Evolutionary conservation across 495 filamentous ascomycete genomes (phyloP).

Genomic region (Umbilicaria muhlenbergii): DNA sequence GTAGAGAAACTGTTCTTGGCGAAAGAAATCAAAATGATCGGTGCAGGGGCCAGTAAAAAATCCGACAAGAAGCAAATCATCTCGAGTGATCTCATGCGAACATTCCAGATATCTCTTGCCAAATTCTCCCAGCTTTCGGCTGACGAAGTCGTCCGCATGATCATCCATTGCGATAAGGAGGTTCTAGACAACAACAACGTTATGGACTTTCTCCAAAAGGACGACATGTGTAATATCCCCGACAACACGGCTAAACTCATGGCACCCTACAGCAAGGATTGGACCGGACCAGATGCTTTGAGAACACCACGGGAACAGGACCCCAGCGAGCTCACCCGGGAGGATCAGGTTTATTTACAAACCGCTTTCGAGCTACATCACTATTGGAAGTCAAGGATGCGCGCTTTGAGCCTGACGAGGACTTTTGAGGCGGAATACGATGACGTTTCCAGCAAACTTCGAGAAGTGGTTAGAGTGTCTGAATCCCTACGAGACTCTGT

Average conservation of each 20-base stretch:
- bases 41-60: slow-evolving; percentile 48
- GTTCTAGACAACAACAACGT: slow-evolving; percentile 86
- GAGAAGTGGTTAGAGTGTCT: slow-evolving; percentile 67
- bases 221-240: slow-evolving; percentile 79
- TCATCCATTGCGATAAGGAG: slow-evolving; percentile 87
- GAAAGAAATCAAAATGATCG: slow-evolving; percentile 85
- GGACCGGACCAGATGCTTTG: slow-evolving; percentile 77
- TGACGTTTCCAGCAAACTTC: slow-evolving; percentile 67
- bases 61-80: slow-evolving; percentile 97
- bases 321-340: slow-evolving; percentile 72
- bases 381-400: slow-evolving; percentile 96
- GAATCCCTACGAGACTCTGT: slow-evolving; percentile 85
- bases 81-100: slow-evolving; percentile 77
- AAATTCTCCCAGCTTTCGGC: slow-evolving; percentile 72
- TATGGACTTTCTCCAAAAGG: slow-evolving; percentile 90
- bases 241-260: slow-evolving; percentile 83
- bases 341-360: slow-evolving; percentile 87
- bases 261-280: slow-evolving; percentile 90
- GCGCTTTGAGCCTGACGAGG: slow-evolving; percentile 72
- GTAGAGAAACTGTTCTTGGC: slow-evolving; percentile 96
- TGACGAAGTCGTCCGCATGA: slow-evolving; percentile 77
- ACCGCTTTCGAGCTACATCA: slow-evolving; percentile 93
- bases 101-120: slow-evolving; percentile 80
- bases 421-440: slow-evolving; percentile 84
- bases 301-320: slow-evolving; percentile 73